These are phyloP conservation scores for Microbotryum silenes-acaulis DNA, from an alignment of 1,284 basidiomycete genomes.

Conservation along the genomic window DNA sequence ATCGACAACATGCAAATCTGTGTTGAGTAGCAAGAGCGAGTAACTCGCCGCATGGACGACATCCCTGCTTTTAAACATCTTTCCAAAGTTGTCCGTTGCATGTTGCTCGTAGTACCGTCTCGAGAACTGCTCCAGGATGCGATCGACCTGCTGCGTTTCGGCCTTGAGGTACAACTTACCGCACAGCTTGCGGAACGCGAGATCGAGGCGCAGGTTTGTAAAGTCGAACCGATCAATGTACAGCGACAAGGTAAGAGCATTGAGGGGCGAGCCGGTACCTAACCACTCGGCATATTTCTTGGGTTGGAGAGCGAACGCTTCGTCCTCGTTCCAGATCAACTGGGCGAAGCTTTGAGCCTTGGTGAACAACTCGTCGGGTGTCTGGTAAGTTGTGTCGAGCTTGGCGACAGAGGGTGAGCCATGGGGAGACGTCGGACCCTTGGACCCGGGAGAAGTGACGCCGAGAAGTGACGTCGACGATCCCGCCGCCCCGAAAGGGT, in stretches of 20 bases:
- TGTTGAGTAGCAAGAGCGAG: constrained; percentile 89
- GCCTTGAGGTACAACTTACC: constrained; percentile 86
- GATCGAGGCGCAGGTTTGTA: constrained; percentile 66
- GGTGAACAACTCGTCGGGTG: too few species aligned
- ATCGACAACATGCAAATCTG: constrained; percentile 92
- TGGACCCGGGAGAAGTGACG: too few species aligned
- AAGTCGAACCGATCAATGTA: constrained; percentile 93
- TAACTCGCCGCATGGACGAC: constrained; percentile 89
- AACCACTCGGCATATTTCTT: constrained; percentile 96
- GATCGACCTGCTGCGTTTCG: constrained; percentile 96
- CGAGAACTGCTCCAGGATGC: constrained; percentile 86
- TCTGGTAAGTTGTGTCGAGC: too few species aligned
- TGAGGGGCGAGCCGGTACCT: constrained; percentile 65
- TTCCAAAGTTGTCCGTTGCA: constrained; percentile 66
- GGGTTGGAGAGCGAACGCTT: constrained; percentile 60
- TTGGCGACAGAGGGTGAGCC: too few species aligned
- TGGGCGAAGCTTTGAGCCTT: constrained; percentile 64
- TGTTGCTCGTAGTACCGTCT: constrained; percentile 87
- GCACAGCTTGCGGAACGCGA: constrained; percentile 83
- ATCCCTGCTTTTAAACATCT: constrained; percentile 48
- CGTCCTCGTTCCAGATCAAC: constrained; percentile 81
- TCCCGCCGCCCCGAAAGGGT: too few species aligned
- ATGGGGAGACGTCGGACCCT: too few species aligned
- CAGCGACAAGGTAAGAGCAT: constrained; percentile 62
- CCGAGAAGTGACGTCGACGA: too few species aligned